phyloP scores from a whole-genome alignment of 208 protist species.

The Plasmodiophora brassicae region DNA sequence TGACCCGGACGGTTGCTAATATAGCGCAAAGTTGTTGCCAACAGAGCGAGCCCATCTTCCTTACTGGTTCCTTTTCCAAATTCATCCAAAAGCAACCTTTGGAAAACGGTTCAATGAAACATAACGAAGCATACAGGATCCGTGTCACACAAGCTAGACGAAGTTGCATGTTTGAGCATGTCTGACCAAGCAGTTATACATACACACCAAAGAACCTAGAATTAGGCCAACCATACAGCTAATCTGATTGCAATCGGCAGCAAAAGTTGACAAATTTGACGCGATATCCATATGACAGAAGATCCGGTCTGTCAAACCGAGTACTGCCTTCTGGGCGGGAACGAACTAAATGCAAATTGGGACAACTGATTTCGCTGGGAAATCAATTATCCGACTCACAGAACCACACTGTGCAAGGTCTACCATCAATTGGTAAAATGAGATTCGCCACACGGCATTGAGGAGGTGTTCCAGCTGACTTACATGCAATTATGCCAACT shows the following conservation, averaged over 20 bases:
- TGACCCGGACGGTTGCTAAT: background rate
- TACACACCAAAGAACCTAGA: background rate
- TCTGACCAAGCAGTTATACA: background rate
- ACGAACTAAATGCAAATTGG: background rate
- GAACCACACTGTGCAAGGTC: constrained; percentile 21
- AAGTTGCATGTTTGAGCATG: background rate
- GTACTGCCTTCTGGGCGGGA: background rate
- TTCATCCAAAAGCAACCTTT: background rate
- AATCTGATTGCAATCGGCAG: background rate
- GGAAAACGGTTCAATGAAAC: background rate
- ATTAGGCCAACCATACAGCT: background rate
- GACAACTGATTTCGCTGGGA: no score
- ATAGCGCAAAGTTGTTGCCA: background rate
- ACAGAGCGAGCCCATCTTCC: background rate
- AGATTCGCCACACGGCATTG: background rate
- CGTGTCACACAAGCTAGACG: background rate
- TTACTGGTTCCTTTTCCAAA: constrained; percentile 18
- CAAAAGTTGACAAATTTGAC: constrained; percentile 13
- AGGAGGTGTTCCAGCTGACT: background rate
- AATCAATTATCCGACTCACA: no score
- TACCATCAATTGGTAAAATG: no score
- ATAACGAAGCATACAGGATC: background rate
- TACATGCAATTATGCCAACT: constrained; percentile 14
- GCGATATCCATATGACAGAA: background rate
- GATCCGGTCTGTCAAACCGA: background rate